These are phyloP conservation scores for Sistotremastrum niveocremeum DNA, from an alignment of 768 basidiomycete genomes.

Conservation along the genomic window DNA sequence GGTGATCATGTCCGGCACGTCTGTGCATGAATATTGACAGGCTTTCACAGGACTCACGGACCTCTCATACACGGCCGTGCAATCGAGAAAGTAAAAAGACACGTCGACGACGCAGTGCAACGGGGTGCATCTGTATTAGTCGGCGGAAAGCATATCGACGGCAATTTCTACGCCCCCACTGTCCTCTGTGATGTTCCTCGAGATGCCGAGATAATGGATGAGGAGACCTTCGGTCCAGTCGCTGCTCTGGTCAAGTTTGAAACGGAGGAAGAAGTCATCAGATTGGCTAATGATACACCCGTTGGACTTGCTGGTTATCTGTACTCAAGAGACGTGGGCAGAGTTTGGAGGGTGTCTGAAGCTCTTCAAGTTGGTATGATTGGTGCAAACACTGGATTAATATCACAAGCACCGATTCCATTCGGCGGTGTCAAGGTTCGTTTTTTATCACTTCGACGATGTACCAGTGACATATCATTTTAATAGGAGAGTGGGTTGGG, in stretches of 20 bases:
- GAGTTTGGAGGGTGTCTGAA: slow-evolving; percentile 92
- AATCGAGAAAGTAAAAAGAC: slow-evolving; percentile 69
- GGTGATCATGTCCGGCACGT: slow-evolving; percentile 13
- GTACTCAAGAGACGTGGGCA: slow-evolving; percentile 73
- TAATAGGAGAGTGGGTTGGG: slow-evolving; percentile 26
- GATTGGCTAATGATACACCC: slow-evolving; percentile 68
- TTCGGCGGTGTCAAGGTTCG: slow-evolving; percentile 73
- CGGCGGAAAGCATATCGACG: slow-evolving; percentile 64
- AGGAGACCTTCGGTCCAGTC: slow-evolving; percentile 94
- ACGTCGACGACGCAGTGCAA: slow-evolving; percentile 77
- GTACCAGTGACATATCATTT: slow-evolving; percentile 10
- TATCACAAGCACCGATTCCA: slow-evolving; percentile 70
- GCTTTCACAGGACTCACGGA: slow-evolving; percentile 66
- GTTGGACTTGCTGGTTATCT: slow-evolving; percentile 93
- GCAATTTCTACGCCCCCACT: slow-evolving; percentile 73
- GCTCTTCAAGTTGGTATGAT: slow-evolving; percentile 91
- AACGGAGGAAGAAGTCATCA: slow-evolving; percentile 87
- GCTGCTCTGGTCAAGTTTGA: slow-evolving; percentile 82
- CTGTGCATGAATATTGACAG: not conserved
- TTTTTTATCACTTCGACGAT: slow-evolving; percentile 5
- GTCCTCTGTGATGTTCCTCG: slow-evolving; percentile 74
- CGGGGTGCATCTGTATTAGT: slow-evolving; percentile 80
- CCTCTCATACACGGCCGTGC: slow-evolving; percentile 86
- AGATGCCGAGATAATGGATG: slow-evolving; percentile 49
- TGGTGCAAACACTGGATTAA: slow-evolving; percentile 65